Base-by-base conservation (phyloP, 768 basidiomycete genomes). In the Suillus lakei region DNA sequence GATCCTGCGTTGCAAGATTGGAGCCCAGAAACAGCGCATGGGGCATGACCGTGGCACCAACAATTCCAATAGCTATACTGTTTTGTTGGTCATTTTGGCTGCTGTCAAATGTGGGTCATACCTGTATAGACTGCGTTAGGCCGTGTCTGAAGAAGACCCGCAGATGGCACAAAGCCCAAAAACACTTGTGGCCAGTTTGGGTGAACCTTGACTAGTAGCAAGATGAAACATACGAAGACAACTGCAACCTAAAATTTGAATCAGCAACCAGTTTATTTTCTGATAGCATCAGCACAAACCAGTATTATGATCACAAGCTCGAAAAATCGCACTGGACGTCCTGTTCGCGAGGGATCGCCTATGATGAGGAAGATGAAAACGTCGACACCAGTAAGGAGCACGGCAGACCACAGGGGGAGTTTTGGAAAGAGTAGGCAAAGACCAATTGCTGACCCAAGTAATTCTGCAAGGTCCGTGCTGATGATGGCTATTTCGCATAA, bases 401-500 rank as follows among this genome's bases (percentile, higher is more conserved):
- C 84, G 41, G 78, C 80, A 1, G 74, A 82, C 79, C 80, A 86
- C 12, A 86, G 72, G 6, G 85, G 85, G 13, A 86, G 73, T 21
- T 65, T 68, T 2, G 85, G 85, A 61, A 86, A 81, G 48, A 86
- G 75, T 70, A 90, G 73, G 65, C 81, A 81, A 63, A 90, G 74
- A 4, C 84, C 88, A 39, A 88, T 88, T 13, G 88, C 88, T 23
- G 82, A 84, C 0, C 88, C 88, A 1, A 90, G 76, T 6, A 90
- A 77, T 67, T 90, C 88, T 15, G 87, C 86, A 28, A 88, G 73
- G 73, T 87, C 87, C 18, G 86, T 87, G 39, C 80, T 81, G 64
- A 86, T 81, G 68, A 87, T 86, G 26, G 85, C 86, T 18, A 85
- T 70, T 71, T 88, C 86, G 36, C 79, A 70, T 38, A 81, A 68